Evolutionary conservation across 176 grass and related monocot species (phyloP).

Genomic region (Oryza glaberrima): DNA sequence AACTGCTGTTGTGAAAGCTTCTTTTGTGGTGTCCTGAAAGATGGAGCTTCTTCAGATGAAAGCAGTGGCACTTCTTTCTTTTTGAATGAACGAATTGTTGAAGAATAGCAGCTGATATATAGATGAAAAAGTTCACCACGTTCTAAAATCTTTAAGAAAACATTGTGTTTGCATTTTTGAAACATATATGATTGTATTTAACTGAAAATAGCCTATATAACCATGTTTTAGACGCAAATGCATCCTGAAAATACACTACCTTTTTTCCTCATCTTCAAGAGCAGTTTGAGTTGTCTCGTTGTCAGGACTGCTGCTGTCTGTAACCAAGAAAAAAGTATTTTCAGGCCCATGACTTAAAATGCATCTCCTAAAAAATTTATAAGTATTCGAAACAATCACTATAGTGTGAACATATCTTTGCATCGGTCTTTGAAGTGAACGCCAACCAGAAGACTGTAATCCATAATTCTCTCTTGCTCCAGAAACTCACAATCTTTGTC

Average conservation of each 20-base stretch:
- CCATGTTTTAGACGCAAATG: constrained; percentile 17
- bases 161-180: neutral
- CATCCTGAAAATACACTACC: constrained; percentile 37
- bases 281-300: constrained; percentile 49
- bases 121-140: neutral
- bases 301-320: constrained; percentile 47
- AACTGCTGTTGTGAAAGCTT: neutral
- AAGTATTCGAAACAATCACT: constrained; percentile 29
- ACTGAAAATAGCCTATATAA: constrained; percentile 11
- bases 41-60: neutral
- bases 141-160: neutral
- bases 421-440: constrained; percentile 77
- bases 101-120: neutral
- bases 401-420: constrained; percentile 48
- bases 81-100: neutral
- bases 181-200: neutral
- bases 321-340: constrained; percentile 11
- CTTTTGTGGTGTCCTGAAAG: neutral
- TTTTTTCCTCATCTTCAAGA: constrained; percentile 57
- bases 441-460: constrained; percentile 91
- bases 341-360: constrained; percentile 15
- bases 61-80: neutral
- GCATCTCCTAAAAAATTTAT: neutral
- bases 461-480: constrained; percentile 96
- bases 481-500: constrained; percentile 84